These are phyloP conservation scores for Geotrichum carabidarum DNA, from an alignment of 1,139 yeast genomes.

Conservation along the genomic window DNA sequence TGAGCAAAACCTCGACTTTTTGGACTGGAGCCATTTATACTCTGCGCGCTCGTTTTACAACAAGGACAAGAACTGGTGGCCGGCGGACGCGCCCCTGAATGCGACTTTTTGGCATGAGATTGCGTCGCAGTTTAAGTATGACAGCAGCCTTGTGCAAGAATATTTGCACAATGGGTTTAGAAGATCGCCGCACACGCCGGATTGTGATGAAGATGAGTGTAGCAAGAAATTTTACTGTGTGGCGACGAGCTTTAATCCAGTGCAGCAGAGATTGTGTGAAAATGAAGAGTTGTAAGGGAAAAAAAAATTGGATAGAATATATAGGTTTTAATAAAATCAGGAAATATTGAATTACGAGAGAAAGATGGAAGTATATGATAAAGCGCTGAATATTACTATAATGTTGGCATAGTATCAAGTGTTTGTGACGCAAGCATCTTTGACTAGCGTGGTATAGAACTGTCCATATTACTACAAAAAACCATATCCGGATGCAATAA, in stretches of 20 bases:
- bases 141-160: conserved; percentile 44
- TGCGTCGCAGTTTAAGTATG: conserved; percentile 30
- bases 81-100: conserved; percentile 30
- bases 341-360: background rate
- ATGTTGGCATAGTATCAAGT: too few relatives aligned
- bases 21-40: conserved; percentile 31
- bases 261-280: conserved; percentile 10
- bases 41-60: conserved; percentile 33
- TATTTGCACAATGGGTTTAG: conserved; percentile 50
- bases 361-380: too few relatives aligned
- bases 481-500: too few relatives aligned
- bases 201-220: conserved; percentile 28
- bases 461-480: too few relatives aligned
- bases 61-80: conserved; percentile 32
- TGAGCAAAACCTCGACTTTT: conserved; percentile 31
- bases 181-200: conserved; percentile 43
- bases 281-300: background rate
- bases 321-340: background rate
- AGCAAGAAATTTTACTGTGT: conserved; percentile 32
- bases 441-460: too few relatives aligned
- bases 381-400: too few relatives aligned
- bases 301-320: background rate
- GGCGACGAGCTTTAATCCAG: conserved; percentile 19
- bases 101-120: conserved; percentile 35
- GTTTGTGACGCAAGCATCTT: too few relatives aligned